These are phyloP conservation scores for Mercurialis annua DNA, from an alignment of 345 rosid genomes.

Conservation along the genomic window DNA sequence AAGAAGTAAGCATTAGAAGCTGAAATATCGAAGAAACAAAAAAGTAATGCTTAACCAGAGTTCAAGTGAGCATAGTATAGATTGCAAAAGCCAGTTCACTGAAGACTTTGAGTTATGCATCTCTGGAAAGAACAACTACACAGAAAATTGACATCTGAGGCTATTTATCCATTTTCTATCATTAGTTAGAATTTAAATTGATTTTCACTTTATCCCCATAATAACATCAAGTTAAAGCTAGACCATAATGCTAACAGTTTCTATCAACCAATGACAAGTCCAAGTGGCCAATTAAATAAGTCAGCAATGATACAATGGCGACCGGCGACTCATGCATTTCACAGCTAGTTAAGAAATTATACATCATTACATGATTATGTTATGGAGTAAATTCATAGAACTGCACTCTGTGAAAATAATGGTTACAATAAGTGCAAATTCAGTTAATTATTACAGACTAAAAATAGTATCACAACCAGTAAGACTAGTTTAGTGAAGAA, in stretches of 20 bases:
- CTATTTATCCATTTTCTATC: conserved; percentile 21
- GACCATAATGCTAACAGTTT: not conserved
- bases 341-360: no score
- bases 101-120: conserved; percentile 30
- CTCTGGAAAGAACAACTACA: conserved; percentile 19
- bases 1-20: conserved; percentile 17
- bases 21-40: conserved; percentile 14
- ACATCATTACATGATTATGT: no score
- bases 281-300: not conserved
- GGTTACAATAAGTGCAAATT: no score
- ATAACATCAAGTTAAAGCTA: not conserved
- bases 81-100: conserved; percentile 16
- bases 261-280: not conserved
- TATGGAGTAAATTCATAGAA: no score
- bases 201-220: not conserved
- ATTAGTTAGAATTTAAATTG: not conserved
- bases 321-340: not conserved
- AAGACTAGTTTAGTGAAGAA: no score
- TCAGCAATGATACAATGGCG: no score
- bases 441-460: no score
- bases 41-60: conserved; percentile 30
- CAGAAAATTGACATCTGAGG: conserved; percentile 17
- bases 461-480: no score
- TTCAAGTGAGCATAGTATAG: not conserved
- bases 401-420: no score